A percentile compares a stretch with the other conserved stretches of the same genome.
Evolutionary conservation across 139 green algal species (phyloP).

Genomic region (Zygnema cylindricum): DNA sequence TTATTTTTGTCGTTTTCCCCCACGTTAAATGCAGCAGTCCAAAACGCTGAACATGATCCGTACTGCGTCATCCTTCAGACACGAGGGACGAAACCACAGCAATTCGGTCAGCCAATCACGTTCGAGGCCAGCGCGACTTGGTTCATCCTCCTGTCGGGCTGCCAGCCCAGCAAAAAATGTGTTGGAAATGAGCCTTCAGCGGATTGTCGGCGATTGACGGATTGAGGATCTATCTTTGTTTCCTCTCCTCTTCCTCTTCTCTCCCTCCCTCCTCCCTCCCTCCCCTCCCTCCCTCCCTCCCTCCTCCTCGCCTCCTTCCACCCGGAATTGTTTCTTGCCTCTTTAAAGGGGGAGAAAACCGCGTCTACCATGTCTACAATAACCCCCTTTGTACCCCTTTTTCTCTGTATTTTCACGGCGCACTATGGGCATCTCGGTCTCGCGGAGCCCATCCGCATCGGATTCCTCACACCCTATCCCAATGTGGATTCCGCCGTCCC

Average conservation of each 20-base stretch:
- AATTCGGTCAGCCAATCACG: too few species aligned
- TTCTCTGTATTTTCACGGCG: not conserved
- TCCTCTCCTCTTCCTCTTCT: not conserved
- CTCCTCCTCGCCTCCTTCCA: not conserved
- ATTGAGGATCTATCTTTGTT: too few species aligned
- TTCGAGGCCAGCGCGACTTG: too few species aligned
- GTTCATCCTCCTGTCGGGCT: too few species aligned
- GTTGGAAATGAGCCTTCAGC: too few species aligned
- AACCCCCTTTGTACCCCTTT: not conserved
- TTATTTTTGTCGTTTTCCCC: too few species aligned
- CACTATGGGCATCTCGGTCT: not conserved
- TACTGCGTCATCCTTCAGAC: too few species aligned
- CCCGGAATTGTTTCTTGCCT: not conserved
- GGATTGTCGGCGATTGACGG: too few species aligned
- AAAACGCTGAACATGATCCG: too few species aligned
- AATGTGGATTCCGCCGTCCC: constrained; percentile 27
- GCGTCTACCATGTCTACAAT: not conserved
- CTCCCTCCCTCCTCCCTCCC: not conserved
- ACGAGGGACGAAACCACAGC: too few species aligned
- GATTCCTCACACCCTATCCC: constrained; percentile 24
- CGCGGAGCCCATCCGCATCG: not conserved
- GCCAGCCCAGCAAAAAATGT: too few species aligned
- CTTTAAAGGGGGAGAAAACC: not conserved
- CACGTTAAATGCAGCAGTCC: too few species aligned
- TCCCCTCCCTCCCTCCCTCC: not conserved